Percentiles rank a stretch among this genome's conserved stretches.
phyloP scores from a whole-genome alignment of 1,139 yeast genomes.

The Sugiyamaella japonica region DNA sequence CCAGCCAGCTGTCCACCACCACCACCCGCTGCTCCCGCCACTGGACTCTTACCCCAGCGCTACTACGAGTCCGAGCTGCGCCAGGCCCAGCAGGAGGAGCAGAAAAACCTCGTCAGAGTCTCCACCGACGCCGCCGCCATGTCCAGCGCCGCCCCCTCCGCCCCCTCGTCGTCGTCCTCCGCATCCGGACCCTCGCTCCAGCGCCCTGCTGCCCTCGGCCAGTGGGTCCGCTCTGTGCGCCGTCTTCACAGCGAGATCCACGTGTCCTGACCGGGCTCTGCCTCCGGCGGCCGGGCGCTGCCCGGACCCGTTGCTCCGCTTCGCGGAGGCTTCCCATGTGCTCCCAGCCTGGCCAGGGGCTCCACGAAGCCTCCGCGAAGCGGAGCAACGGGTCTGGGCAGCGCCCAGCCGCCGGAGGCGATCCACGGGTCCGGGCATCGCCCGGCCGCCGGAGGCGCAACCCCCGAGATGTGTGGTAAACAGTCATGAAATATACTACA shows the following conservation, averaged over 20 bases:
- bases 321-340: no score
- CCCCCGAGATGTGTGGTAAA: background rate
- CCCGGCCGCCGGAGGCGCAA: background rate
- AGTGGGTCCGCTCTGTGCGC: constrained; percentile 3
- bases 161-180: background rate
- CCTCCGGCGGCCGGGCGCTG: constrained; percentile 10
- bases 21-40: background rate
- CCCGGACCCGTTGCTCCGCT: constrained; percentile 6
- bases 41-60: constrained; percentile 5
- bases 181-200: background rate
- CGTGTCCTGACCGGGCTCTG: background rate
- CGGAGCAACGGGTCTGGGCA: no score
- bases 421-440: background rate
- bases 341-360: no score
- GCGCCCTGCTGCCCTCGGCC: background rate
- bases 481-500: constrained; percentile 2
- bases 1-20: background rate
- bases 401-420: background rate
- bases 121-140: constrained; percentile 15
- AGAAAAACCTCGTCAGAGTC: constrained; percentile 13
- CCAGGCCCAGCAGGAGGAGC: constrained; percentile 13
- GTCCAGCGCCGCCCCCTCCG: background rate
- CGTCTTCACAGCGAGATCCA: constrained; percentile 9
- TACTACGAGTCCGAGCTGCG: constrained; percentile 12
- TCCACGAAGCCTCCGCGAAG: no score